A percentile compares a stretch with the other conserved stretches of the same genome.
phyloP scores from a whole-genome alignment of 106 monocot genomes.

The Alisma plantagoaquatica region DNA sequence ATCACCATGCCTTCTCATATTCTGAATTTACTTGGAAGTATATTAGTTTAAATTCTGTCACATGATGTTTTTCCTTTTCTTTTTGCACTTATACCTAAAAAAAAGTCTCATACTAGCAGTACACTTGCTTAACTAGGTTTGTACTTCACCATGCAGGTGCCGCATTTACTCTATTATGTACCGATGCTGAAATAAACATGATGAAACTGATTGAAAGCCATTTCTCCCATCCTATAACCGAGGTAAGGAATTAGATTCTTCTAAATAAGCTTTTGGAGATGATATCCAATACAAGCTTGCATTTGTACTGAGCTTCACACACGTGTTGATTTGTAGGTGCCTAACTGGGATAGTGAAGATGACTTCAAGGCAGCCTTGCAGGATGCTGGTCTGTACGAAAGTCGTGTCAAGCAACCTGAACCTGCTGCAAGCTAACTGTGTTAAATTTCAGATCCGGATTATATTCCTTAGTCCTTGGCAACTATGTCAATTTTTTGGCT shows the following conservation, averaged over 20 bases:
- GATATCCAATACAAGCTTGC: no score
- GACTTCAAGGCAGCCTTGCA: constrained; percentile 23
- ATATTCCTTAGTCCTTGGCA: no score
- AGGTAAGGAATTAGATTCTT: constrained; percentile 32
- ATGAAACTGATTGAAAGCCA: constrained; percentile 82
- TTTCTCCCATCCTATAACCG: constrained; percentile 45
- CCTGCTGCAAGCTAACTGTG: no score
- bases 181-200: constrained; percentile 30
- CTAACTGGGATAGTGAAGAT: constrained; percentile 18
- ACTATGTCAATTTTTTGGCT: no score
- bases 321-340: constrained; percentile 9
- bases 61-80: no score
- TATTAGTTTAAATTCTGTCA: no score
- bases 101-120: no score
- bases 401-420: no score
- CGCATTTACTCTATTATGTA: constrained; percentile 65
- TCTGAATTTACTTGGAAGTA: no score
- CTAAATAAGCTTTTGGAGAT: neutral
- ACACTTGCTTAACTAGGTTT: no score
- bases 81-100: neutral
- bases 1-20: no score
- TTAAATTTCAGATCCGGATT: no score
- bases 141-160: constrained; percentile 49
- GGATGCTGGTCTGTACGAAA: constrained; percentile 25
- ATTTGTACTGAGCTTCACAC: neutral